phyloP scores from a whole-genome alignment of 2,329 filamentous ascomycete genomes.

The Exophiala aquamarina region DNA sequence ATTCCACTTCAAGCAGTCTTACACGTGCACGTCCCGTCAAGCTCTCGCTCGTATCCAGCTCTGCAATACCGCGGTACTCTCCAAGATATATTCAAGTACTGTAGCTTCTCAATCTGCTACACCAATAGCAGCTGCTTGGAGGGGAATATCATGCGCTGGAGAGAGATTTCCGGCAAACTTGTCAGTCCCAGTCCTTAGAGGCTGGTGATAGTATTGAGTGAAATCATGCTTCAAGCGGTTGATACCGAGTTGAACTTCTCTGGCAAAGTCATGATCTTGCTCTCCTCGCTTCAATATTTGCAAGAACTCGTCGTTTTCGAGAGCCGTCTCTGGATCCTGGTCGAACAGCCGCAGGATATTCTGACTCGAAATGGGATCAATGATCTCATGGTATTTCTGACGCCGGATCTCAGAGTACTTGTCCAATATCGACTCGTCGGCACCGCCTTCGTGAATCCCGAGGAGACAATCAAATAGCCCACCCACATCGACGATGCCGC shows the following conservation, averaged over 20 bases:
- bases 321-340: constrained; percentile 37
- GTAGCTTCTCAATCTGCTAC: too few species aligned
- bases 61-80: too few species aligned
- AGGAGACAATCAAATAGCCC: constrained; percentile 61
- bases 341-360: constrained; percentile 40
- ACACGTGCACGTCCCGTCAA: too few species aligned
- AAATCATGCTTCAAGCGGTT: constrained; percentile 20
- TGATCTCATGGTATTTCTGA: constrained; percentile 39
- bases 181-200: not conserved
- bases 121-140: too few species aligned
- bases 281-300: constrained; percentile 34
- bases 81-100: too few species aligned
- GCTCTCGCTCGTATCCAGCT: too few species aligned
- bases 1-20: too few species aligned
- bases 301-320: constrained; percentile 40
- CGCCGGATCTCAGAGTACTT: constrained; percentile 42
- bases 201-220: constrained; percentile 18
- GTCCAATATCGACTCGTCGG: constrained; percentile 44
- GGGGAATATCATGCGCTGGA: too few species aligned
- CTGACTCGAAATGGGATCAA: constrained; percentile 42
- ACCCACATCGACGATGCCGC: constrained; percentile 64
- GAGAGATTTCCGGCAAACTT: not conserved
- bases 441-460: constrained; percentile 40
- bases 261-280: constrained; percentile 30
- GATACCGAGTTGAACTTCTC: constrained; percentile 10